Conservation (phyloP, 148 eudicot genomes). For the Rhododendron vialii region DNA sequence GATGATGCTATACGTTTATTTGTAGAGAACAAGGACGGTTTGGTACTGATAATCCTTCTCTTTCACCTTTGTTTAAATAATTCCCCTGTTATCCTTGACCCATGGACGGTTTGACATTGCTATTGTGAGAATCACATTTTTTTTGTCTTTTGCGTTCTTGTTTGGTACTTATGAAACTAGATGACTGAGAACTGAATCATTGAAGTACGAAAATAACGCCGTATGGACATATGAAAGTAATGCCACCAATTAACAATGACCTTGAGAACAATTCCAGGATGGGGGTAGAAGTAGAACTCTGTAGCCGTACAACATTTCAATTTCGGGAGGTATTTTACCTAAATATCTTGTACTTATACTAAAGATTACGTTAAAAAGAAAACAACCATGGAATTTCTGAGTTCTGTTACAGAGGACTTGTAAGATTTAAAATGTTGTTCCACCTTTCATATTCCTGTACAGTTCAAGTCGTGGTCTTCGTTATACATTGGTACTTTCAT, state of each 20-base stretch:
- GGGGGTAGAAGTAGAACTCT: not conserved
- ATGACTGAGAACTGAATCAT: not conserved
- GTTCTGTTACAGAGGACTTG: not conserved
- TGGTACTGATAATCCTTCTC: slow-evolving; percentile 35
- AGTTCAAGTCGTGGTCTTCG: not conserved
- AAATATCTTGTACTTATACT: too few species aligned
- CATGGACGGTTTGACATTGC: not conserved
- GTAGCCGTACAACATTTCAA: not conserved
- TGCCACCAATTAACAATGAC: not conserved
- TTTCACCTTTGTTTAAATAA: not conserved
- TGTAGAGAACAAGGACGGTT: slow-evolving; percentile 58
- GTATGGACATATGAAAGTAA: too few species aligned
- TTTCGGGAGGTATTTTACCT: not conserved
- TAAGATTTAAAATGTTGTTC: not conserved
- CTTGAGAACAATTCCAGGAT: not conserved
- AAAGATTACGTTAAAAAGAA: not conserved
- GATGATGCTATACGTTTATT: slow-evolving; percentile 92
- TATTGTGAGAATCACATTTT: not conserved
- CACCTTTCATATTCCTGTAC: not conserved
- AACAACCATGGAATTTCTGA: not conserved
- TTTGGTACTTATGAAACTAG: not conserved
- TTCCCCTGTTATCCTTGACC: not conserved
- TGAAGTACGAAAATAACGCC: not conserved
- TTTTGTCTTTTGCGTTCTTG: not conserved
- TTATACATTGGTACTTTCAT: not conserved